Base-by-base conservation (phyloP, 2,329 filamentous ascomycete genomes). In the Pseudogymnoascus sp. region DNA sequence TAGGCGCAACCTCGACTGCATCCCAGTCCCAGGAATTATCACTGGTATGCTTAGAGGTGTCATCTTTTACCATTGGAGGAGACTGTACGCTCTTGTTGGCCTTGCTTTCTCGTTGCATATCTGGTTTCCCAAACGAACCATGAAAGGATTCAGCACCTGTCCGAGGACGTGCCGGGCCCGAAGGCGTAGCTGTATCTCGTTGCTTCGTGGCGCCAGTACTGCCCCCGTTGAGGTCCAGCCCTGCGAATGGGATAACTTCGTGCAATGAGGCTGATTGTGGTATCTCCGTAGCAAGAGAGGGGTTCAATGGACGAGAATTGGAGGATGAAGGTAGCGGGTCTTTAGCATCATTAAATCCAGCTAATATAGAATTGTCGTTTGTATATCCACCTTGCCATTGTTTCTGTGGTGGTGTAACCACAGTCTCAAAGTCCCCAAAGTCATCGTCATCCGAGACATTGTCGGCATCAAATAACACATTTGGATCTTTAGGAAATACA, bases 341-440 rank as follows among this genome's bases (percentile, higher is more conserved):
- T 56, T 56, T 56, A 34, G 49, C 3, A 56, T 56, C 16, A 21
- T 34, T 36, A 34, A 56, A 56, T 36, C 28, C 28, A 56, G 5
- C n/a, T 18, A 56, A 18, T 18, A 36, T 21, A 18, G 49, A 56
- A 21, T 9, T 56, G 28, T 56, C 28, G 36, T 60, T 42, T 60
- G 56, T 23, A 37, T 40, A 31, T 60, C 8, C 59, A 6, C 34
- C 23, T 9, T 25, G 59, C 59, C 40, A 21, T 62, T 23, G 56
- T 8, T 62, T 36, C 34, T 62, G 66, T 65, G 34, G 72, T 66
- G 65, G 63, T 7, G 65, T 64, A 34, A 76, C 75, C 14, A 84
- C 84, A 49, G 81, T 79, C 72, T 88, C 86, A 69, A 89, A 89
- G 63, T 88, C 86, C 0, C 87, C 85, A 75, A 87, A 89, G 28